phyloP scores from a whole-genome alignment of 2,329 filamentous ascomycete genomes.

The Monilinia aucupariae region DNA sequence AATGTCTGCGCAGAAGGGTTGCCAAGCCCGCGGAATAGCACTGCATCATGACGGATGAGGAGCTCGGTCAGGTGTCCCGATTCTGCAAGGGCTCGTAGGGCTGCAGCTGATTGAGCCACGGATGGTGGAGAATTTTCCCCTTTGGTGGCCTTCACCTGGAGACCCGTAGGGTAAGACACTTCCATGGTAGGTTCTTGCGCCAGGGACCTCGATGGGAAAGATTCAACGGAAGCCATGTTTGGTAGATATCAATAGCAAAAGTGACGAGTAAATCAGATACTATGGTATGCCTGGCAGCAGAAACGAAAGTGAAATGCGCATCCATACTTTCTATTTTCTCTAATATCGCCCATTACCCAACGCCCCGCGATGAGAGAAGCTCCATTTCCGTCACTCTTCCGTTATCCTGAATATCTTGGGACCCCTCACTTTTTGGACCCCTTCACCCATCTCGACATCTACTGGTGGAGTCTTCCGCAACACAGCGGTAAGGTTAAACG shows the following conservation, averaged over 20 bases:
- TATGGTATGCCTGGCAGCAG: not conserved
- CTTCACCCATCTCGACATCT: not conserved
- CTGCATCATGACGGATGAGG: not conserved
- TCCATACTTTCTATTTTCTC: not conserved
- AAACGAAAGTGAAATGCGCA: not conserved
- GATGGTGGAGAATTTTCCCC: not conserved
- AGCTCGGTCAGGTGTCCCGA: not conserved
- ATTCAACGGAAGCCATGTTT: not conserved
- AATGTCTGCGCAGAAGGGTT: not conserved
- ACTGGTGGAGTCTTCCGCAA: not conserved
- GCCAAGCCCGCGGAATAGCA: not conserved
- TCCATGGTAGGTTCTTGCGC: not conserved
- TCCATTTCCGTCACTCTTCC: not conserved
- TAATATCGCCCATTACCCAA: not conserved
- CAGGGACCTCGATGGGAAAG: not conserved
- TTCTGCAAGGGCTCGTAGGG: not conserved
- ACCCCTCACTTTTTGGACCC: not conserved
- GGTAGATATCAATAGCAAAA: not conserved
- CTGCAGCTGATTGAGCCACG: not conserved
- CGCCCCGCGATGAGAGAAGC: not conserved
- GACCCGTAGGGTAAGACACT: not conserved
- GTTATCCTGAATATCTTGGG: not conserved
- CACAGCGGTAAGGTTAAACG: not conserved
- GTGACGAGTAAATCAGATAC: not conserved
- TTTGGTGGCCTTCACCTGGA: not conserved